Conservation (phyloP, 2,329 filamentous ascomycete species). For the Trichoderma simmonsii region DNA sequence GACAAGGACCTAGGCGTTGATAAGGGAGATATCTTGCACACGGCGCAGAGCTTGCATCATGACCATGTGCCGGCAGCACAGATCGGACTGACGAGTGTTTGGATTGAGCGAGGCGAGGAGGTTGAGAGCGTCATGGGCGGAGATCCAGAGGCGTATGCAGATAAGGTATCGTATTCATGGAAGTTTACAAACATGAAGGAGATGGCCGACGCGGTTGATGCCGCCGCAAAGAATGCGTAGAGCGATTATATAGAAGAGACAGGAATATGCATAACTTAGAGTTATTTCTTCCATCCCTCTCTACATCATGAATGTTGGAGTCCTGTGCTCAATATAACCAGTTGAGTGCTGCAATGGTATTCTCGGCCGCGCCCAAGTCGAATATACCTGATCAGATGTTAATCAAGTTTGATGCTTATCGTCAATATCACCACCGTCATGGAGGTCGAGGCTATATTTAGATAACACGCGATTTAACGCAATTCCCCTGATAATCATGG, state of each 20-base stretch:
- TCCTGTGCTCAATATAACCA: neutral
- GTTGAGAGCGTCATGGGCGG: slow-evolving; percentile 26
- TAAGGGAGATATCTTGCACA: slow-evolving; percentile 58
- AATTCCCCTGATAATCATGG: no score
- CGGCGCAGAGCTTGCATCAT: slow-evolving; percentile 63
- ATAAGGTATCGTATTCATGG: slow-evolving; percentile 41
- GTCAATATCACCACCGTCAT: neutral
- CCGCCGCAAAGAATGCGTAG: slow-evolving; percentile 8
- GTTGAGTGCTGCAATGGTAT: neutral
- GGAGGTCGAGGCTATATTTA: neutral
- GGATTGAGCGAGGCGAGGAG: slow-evolving; percentile 59
- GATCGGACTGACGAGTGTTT: slow-evolving; percentile 58
- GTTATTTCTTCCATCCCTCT: neutral
- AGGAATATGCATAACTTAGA: neutral
- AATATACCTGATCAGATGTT: neutral
- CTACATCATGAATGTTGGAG: neutral
- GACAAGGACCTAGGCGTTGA: slow-evolving; percentile 51
- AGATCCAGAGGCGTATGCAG: slow-evolving; percentile 34
- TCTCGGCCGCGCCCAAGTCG: neutral
- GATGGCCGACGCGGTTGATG: slow-evolving; percentile 57
- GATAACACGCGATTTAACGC: neutral
- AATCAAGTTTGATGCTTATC: neutral
- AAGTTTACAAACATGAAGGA: slow-evolving; percentile 56
- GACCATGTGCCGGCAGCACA: slow-evolving; percentile 65
- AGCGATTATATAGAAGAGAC: neutral